A percentile compares a stretch with the other conserved stretches of the same genome.
These are phyloP conservation scores for Tulasnella sp. DNA, from an alignment of 768 basidiomycete species.

Conservation along the genomic window DNA sequence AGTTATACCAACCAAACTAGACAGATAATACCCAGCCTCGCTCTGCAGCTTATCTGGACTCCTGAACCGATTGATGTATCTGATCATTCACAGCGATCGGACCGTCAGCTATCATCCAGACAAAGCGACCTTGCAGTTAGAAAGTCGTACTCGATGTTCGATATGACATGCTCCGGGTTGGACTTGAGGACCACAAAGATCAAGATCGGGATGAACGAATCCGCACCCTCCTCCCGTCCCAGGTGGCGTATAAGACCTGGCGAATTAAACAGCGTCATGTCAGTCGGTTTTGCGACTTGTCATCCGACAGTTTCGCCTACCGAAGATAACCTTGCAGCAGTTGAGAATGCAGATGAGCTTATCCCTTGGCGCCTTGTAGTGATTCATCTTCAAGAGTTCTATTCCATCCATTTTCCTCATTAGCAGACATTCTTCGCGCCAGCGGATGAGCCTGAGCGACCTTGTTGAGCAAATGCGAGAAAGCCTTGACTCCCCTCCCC, in stretches of 20 bases:
- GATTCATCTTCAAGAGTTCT: slow-evolving; percentile 95
- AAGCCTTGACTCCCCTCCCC: slow-evolving; percentile 54
- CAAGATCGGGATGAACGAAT: slow-evolving; percentile 87
- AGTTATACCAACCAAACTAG: slow-evolving; percentile 80
- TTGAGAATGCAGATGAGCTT: slow-evolving; percentile 97
- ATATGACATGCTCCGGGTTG: slow-evolving; percentile 87
- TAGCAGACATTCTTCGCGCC: background rate
- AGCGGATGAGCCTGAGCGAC: slow-evolving; percentile 29
- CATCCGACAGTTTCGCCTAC: slow-evolving; percentile 30
- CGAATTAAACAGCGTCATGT: background rate
- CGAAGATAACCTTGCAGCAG: slow-evolving; percentile 98
- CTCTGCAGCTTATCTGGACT: slow-evolving; percentile 83
- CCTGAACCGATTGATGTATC: slow-evolving; percentile 92
- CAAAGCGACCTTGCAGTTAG: background rate
- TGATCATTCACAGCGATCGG: slow-evolving; percentile 31
- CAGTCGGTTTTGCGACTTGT: background rate
- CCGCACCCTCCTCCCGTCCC: slow-evolving; percentile 75
- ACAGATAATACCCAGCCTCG: slow-evolving; percentile 94
- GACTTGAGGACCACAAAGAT: slow-evolving; percentile 89
- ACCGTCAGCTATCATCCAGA: background rate
- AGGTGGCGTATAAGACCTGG: slow-evolving; percentile 83
- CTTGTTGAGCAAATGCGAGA: slow-evolving; percentile 80
- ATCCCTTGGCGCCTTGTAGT: slow-evolving; percentile 97
- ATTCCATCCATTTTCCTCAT: background rate
- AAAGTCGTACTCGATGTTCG: slow-evolving; percentile 72